Evolutionary conservation across 2,329 filamentous ascomycete genomes (phyloP).

Genomic region (Aspergillus neotritici): DNA sequence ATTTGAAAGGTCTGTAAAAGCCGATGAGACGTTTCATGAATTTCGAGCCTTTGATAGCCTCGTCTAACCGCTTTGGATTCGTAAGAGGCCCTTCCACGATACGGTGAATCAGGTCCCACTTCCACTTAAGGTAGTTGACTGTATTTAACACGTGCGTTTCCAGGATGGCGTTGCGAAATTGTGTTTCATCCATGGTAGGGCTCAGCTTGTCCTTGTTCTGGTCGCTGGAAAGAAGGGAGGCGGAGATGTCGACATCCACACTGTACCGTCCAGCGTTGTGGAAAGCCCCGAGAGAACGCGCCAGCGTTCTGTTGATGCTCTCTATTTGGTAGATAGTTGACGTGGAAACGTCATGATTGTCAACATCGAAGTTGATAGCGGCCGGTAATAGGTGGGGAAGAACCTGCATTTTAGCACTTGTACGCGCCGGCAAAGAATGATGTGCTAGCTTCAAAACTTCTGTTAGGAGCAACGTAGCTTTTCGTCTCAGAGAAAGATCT

Average conservation of each 20-base stretch:
- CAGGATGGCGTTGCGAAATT: conserved; percentile 56
- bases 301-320: conserved; percentile 88
- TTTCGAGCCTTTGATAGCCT: conserved; percentile 90
- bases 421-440: conserved; percentile 71
- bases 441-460: conserved; percentile 88
- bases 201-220: conserved; percentile 52
- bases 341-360: conserved; percentile 73
- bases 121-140: conserved; percentile 92
- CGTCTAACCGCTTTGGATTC: conserved; percentile 85
- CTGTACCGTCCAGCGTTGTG: conserved; percentile 37
- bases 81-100: conserved; percentile 90
- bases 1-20: conserved; percentile 96
- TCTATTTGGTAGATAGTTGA: conserved; percentile 97
- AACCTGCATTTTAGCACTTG: conserved; percentile 80
- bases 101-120: conserved; percentile 87
- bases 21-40: conserved; percentile 92
- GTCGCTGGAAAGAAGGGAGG: conserved; percentile 34
- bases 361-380: conserved; percentile 64
- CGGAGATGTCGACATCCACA: conserved; percentile 43
- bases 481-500: conserved; percentile 62
- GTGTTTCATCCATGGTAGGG: conserved; percentile 58
- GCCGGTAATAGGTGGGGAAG: conserved; percentile 78
- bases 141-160: conserved; percentile 81
- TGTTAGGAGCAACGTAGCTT: conserved; percentile 83
- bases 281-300: conserved; percentile 60